Base-by-base conservation (phyloP, 306 rosid species). In the Prunus campanulata region DNA sequence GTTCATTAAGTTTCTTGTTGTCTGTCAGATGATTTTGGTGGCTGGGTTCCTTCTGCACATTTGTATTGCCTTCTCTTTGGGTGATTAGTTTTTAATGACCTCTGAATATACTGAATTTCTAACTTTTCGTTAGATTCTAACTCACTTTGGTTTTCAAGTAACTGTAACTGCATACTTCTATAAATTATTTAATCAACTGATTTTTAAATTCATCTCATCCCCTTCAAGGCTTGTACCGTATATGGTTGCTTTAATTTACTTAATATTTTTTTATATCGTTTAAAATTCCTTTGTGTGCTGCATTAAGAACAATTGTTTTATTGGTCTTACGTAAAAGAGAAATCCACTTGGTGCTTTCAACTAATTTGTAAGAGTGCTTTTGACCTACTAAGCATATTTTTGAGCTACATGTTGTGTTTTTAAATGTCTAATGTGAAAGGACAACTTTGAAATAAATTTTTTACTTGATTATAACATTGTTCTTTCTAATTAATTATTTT, bases 41-140 rank as follows among this genome's bases (percentile, higher is more conserved):
- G 70, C 49, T 74, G 29, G 29, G 18, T 68, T 70, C 4, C 18
- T 74, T 24, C 22, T 63, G 35, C 11, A 42, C 11, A 42, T 66
- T 72, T 66, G 20, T 27, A 66, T 78, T 44, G 73, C 69, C 47
- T 64, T 64, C 69, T 30, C 69, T 18, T 32, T 64, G 48, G 24
- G 48, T 30, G 69, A 64, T 35, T 48, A 30, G 2, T 3, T 50
- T 29, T 16, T 16, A 48, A 70, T 4, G 15, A 6, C 20, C 7
- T 7, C 68, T 1, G 11, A 30, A 32, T 30, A 39, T 39, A 39
- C 44, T 63, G 68, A 62, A 62, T 27, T 62, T 16, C 47, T 15
- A 30, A 13, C 30, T 63, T 30, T 63, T 30, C 12, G 15, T 63
- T 30, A 63, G 20, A 63, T 30, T 63, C 13, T 63, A 13, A 63